phyloP scores from a whole-genome alignment of 2,329 filamentous ascomycete genomes.

The Calonectria hawksworthii region DNA sequence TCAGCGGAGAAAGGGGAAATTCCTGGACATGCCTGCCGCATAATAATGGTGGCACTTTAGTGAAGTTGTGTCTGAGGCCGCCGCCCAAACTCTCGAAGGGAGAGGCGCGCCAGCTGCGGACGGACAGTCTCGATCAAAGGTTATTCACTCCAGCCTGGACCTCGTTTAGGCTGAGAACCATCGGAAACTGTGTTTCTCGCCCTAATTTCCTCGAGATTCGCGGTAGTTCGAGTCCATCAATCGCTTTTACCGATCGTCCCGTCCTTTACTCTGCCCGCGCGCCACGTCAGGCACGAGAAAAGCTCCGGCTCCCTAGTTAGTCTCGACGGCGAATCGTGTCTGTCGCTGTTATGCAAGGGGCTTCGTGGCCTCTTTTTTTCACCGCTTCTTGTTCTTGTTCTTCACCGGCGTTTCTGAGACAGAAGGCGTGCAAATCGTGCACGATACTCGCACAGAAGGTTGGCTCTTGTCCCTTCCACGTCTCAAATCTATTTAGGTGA shows the following conservation, averaged over 20 bases:
- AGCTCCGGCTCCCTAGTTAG: background rate
- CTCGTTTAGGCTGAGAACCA: background rate
- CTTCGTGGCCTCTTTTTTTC: background rate
- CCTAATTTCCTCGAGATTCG: background rate
- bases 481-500: background rate
- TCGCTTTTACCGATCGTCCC: background rate
- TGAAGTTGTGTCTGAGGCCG: background rate
- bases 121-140: background rate
- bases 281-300: background rate
- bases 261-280: background rate
- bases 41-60: background rate
- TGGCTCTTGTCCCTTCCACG: background rate
- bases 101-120: background rate
- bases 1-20: background rate
- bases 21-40: background rate
- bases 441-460: background rate
- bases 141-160: background rate
- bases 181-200: background rate
- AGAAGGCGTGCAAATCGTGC: background rate
- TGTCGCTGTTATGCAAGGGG: background rate
- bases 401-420: background rate
- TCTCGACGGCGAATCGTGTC: background rate
- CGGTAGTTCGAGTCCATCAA: background rate
- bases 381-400: background rate
- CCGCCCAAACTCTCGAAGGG: background rate